Evolutionary conservation across 257 asterid species (phyloP), one percentile per base, ranked within the genome.

Genomic region (Echium plantagineum): DNA sequence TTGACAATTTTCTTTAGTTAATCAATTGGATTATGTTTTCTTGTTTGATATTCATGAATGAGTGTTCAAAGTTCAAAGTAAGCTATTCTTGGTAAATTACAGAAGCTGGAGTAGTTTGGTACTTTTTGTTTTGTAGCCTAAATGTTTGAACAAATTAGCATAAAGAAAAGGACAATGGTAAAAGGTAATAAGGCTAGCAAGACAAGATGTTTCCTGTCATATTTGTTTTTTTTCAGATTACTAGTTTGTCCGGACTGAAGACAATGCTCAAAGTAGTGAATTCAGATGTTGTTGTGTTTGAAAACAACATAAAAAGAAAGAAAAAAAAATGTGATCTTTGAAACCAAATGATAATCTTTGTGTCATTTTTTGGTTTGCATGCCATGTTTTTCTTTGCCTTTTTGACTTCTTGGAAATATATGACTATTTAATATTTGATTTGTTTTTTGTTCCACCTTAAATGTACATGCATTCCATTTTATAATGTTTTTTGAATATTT

Each of bases 161-260:
- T 42, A 42, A 42, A 42, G 49, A 10, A 2, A 42, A 42, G 4
- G 17, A 42, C 49, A 42, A 1, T 42, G 49, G 15, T 42, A 61
- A 69, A 58, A 72, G 66, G 58, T 31, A 57, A 70, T 31, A 57
- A 70, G 26, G 54, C 56, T 66, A 54, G 49, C 61, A 8, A 66
- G 57, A 57, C 52, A 55, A 59, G 49, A 64, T 55, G 62, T n/a
- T 16, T 35, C 57, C 55, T 47, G 64, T 65, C 63, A 55, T 42
- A 30, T 55, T 57, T 52, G 52, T 60, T 66, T 73, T 46, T 64
- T 42, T 46, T 12, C 49, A 42, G 49, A 10, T 53, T 38, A 61
- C 30, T 49, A 52, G 18, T 59, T 63, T 55, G 69, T 67, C 67
- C 55, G 55, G 62, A 35, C 55, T 31, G 49, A 42, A 42, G 49